Evolutionary conservation across 2,329 filamentous ascomycete species (phyloP).

Genomic region (Talaromyces sp.): DNA sequence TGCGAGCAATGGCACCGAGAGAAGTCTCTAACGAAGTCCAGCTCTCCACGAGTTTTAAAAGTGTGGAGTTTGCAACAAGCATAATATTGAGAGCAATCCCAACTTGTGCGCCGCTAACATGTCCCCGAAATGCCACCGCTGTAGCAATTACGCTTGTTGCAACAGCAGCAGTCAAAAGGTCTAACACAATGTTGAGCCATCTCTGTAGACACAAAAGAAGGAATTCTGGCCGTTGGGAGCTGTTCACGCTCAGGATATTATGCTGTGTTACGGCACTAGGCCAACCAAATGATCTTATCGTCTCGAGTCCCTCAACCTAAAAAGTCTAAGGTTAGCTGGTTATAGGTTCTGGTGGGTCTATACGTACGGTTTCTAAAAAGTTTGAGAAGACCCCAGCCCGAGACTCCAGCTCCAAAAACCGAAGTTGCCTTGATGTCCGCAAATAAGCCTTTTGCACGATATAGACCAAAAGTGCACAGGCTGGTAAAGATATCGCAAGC

Average conservation of each 20-base stretch:
- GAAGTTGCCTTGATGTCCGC: constrained; percentile 55
- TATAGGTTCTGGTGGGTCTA: not conserved
- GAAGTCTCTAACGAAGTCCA: constrained; percentile 57
- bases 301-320: constrained; percentile 41
- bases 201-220: constrained; percentile 53
- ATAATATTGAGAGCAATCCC: constrained; percentile 52
- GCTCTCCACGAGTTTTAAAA: constrained; percentile 45
- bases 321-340: not conserved
- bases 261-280: constrained; percentile 21
- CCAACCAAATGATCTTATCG: constrained; percentile 55
- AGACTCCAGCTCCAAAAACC: constrained; percentile 57
- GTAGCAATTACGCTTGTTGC: constrained; percentile 46
- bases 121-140: constrained; percentile 40
- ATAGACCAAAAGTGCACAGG: constrained; percentile 35
- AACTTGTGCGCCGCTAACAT: constrained; percentile 44
- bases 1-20: constrained; percentile 51
- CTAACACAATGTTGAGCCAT: constrained; percentile 51
- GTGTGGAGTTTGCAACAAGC: constrained; percentile 47
- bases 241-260: constrained; percentile 47
- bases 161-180: constrained; percentile 46
- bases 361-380: constrained; percentile 51
- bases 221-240: constrained; percentile 54
- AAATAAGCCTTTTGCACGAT: constrained; percentile 54
- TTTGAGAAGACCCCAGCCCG: constrained; percentile 55
- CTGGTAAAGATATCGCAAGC: constrained; percentile 1